Conservation (phyloP, 306 rosid genomes). For the Cyclanthera cordifolia region DNA sequence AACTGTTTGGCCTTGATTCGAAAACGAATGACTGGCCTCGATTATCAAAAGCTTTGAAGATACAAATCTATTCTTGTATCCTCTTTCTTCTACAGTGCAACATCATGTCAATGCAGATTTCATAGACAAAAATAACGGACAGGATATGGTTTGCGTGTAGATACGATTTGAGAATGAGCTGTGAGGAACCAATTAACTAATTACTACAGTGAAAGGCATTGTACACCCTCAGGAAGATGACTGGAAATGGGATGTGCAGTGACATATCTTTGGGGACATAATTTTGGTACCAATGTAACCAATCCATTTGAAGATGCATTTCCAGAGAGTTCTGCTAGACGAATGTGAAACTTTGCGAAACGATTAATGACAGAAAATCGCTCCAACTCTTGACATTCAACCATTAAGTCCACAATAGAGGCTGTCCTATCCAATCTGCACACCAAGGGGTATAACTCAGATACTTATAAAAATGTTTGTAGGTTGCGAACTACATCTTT, state of each 20-base stretch:
- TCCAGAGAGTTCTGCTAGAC: slow-evolving; percentile 29
- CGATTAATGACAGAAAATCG: slow-evolving; percentile 45
- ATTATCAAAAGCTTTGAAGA: slow-evolving; percentile 15
- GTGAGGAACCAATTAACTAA: slow-evolving; percentile 15
- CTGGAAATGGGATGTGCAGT: slow-evolving; percentile 31
- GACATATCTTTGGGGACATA: slow-evolving; percentile 33
- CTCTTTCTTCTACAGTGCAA: slow-evolving; percentile 21
- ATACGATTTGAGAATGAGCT: slow-evolving; percentile 20
- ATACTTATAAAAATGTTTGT: background rate
- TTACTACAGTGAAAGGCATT: slow-evolving; percentile 39
- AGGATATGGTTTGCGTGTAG: slow-evolving; percentile 16
- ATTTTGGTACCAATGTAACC: slow-evolving; percentile 13
- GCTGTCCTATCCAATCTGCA: slow-evolving; percentile 39
- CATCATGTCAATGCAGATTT: slow-evolving; percentile 18
- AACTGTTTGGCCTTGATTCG: slow-evolving; percentile 28
- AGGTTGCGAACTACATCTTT: slow-evolving; percentile 1
- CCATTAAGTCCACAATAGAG: slow-evolving; percentile 30
- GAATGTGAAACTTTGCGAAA: slow-evolving; percentile 43
- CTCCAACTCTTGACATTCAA: slow-evolving; percentile 49
- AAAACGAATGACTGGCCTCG: slow-evolving; percentile 25
- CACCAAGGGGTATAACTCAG: slow-evolving; percentile 11
- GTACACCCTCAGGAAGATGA: slow-evolving; percentile 42
- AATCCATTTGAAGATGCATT: slow-evolving; percentile 26
- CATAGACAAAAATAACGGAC: slow-evolving; percentile 15
- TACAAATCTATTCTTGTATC: slow-evolving; percentile 22